Evolutionary conservation across 768 basidiomycete species (phyloP), one percentile per base, ranked within the genome.

Genomic region (Mycena indigotica): DNA sequence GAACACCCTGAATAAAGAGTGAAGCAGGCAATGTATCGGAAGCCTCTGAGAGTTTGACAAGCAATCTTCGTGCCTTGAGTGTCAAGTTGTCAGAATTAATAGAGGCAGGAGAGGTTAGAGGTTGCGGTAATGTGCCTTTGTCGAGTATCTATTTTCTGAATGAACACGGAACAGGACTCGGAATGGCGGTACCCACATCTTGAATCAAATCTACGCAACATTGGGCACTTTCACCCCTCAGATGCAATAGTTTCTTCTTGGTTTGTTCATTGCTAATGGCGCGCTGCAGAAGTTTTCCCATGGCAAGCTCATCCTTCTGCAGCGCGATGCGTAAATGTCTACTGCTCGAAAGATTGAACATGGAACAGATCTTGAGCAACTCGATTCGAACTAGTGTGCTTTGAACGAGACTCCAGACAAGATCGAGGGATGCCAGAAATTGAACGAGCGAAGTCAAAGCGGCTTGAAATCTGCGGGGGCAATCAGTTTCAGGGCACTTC

Each of bases 1-100:
- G 53, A 5, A 70, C 65, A 4, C 68, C 70, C 4, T 48, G 45
- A 23, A 73, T 63, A 32, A 65, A 66, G 4, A 70, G 48, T 30
- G 69, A 67, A 13, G 62, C 41, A 2, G 69, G 70, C 13, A 72
- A 52, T 5, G 56, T 65, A 41, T 66, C 66, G 28, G 62, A 69
- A 13, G 48, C 54, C 29, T 65, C 60, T 0, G 66, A 66, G 15
- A 71, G 63, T 45, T 65, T 66, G 2, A 68, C 63, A 15, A 70
- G 50, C 13, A 68, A 41, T 15, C 64, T 57, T 21, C 65, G 69
- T 19, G 69, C 69, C n/a, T 65, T 65, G 24, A 62, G 45, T 6
- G 58, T 60, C 35, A 61, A 60, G 24, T 64, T 58, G 16, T 53
- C 56, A 5, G 30, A 24, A 3, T 30, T 25, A 26, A 48, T 41